These are phyloP conservation scores for Solanum medicagineum DNA, from an alignment of 257 asterid genomes.

Conservation along the genomic window DNA sequence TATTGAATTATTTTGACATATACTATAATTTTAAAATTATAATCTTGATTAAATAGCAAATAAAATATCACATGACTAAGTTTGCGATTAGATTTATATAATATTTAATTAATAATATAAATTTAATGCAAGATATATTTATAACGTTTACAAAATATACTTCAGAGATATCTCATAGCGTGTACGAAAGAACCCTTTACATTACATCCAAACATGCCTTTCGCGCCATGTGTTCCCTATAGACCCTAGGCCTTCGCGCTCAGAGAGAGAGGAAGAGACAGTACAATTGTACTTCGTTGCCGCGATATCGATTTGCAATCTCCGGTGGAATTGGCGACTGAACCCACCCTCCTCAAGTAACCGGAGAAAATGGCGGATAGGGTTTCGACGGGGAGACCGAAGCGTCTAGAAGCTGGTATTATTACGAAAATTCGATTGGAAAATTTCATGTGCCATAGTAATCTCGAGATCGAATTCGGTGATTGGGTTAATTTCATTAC, in stretches of 20 bases:
- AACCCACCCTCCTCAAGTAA: neutral
- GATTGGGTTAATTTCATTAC: slow-evolving; percentile 78
- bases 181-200: too few relatives aligned
- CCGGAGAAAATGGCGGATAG: slow-evolving; percentile 6
- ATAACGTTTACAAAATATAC: too few relatives aligned
- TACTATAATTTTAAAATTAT: too few relatives aligned
- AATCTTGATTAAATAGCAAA: neutral
- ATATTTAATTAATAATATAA: too few relatives aligned
- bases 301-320: neutral
- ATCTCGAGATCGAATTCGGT: slow-evolving; percentile 72
- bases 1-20: neutral
- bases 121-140: too few relatives aligned
- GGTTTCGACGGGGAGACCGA: slow-evolving; percentile 23
- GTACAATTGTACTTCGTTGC: neutral
- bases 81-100: neutral
- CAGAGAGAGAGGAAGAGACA: neutral
- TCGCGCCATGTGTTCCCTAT: neutral
- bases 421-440: slow-evolving; percentile 66
- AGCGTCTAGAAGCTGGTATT: slow-evolving; percentile 51
- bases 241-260: neutral
- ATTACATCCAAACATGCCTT: neutral
- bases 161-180: too few relatives aligned
- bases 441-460: slow-evolving; percentile 90
- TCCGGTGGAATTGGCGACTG: slow-evolving; percentile 27
- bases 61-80: neutral